Evolutionary conservation across 2,329 filamentous ascomycete genomes (phyloP).

Genomic region (Talaromyces rugulosus): DNA sequence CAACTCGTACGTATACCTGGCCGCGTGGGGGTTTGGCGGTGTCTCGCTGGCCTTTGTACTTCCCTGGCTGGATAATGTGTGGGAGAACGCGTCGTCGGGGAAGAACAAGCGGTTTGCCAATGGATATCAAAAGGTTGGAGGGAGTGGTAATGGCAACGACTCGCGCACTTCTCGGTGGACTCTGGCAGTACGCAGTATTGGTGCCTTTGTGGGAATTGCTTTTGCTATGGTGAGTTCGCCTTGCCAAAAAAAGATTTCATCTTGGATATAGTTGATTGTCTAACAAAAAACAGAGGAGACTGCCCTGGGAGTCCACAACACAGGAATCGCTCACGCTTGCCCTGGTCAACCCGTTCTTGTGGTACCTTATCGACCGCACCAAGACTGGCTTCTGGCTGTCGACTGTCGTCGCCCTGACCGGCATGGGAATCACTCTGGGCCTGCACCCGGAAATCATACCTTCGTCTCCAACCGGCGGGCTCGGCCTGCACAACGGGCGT

Average conservation of each 20-base stretch:
- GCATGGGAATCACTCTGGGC: constrained; percentile 69
- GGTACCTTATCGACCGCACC: constrained; percentile 93
- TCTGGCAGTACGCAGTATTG: constrained; percentile 63
- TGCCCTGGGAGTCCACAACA: constrained; percentile 92
- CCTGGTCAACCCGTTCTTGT: constrained; percentile 86
- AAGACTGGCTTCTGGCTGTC: constrained; percentile 79
- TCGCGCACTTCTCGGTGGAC: constrained; percentile 58
- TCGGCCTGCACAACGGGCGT: constrained; percentile 24
- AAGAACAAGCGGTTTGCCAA: background rate
- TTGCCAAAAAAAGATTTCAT: background rate
- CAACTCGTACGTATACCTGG: constrained; percentile 62
- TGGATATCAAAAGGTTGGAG: constrained; percentile 1
- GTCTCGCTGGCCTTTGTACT: constrained; percentile 73
- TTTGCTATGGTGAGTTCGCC: constrained; percentile 65
- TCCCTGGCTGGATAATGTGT: constrained; percentile 77
- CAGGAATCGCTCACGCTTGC: constrained; percentile 87
- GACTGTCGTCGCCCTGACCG: constrained; percentile 65
- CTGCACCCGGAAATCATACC: constrained; percentile 77
- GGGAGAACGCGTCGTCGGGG: constrained; percentile 50
- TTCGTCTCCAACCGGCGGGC: constrained; percentile 20
- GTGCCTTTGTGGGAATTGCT: constrained; percentile 68
- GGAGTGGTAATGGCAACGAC: constrained; percentile 16
- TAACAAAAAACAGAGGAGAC: constrained; percentile 60
- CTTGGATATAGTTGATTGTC: constrained; percentile 14
- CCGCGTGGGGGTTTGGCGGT: constrained; percentile 77